Percentiles rank a stretch among this genome's conserved stretches.
phyloP scores from a whole-genome alignment of 2,329 filamentous ascomycete species.

The Neocatenulostroma microsporum region DNA sequence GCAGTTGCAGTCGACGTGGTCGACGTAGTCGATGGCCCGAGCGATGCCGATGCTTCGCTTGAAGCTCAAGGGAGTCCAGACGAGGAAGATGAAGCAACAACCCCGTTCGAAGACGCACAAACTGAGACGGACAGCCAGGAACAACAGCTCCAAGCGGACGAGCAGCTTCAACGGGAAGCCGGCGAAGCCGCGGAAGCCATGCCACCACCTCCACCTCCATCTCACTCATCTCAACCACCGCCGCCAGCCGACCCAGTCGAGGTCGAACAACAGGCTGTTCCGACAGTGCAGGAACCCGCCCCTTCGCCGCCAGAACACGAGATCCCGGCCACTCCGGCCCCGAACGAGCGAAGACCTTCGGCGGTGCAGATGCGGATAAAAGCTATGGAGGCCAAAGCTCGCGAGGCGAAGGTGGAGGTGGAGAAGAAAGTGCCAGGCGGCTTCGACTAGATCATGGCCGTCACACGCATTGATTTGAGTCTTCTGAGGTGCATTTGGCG shows the following conservation, averaged over 20 bases:
- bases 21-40: background rate
- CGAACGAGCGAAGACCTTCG: conserved; percentile 12
- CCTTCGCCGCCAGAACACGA: background rate
- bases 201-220: background rate
- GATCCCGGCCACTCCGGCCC: background rate
- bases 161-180: conserved; percentile 5
- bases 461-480: too few relatives aligned
- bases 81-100: conserved; percentile 5
- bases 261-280: background rate
- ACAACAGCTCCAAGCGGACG: conserved; percentile 2
- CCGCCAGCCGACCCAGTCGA: background rate
- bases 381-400: conserved; percentile 15
- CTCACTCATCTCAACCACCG: background rate
- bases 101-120: conserved; percentile 8
- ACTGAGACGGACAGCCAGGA: conserved; percentile 1
- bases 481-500: too few relatives aligned
- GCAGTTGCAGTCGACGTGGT: background rate
- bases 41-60: too few relatives aligned
- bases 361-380: conserved; percentile 14
- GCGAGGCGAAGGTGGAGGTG: background rate
- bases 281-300: conserved; percentile 1
- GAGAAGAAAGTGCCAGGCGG: conserved; percentile 6
- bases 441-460: conserved; percentile 10
- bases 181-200: conserved; percentile 1
- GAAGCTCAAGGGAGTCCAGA: too few relatives aligned